These are phyloP conservation scores for Xerocomellus intermedius DNA, from an alignment of 768 basidiomycete species.

Conservation along the genomic window DNA sequence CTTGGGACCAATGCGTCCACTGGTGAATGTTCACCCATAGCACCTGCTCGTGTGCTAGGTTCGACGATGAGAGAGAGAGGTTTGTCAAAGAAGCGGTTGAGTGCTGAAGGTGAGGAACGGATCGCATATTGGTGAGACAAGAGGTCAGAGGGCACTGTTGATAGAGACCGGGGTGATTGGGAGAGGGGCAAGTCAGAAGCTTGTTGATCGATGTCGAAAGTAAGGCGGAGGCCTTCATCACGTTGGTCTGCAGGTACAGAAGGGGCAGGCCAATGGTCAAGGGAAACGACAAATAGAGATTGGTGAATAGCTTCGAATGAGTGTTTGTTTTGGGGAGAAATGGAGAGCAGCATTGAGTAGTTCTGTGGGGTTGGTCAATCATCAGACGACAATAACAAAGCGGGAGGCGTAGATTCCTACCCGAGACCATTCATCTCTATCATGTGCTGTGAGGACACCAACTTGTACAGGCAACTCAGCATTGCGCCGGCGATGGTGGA, in stretches of 20 bases:
- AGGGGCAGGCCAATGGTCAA: conserved; percentile 66
- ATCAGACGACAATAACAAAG: background rate
- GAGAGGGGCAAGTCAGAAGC: background rate
- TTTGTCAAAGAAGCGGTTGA: conserved; percentile 93
- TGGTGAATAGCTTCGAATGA: conserved; percentile 63
- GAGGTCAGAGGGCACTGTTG: conserved; percentile 32
- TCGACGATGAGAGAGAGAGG: conserved; percentile 81
- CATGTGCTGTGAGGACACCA: conserved; percentile 74
- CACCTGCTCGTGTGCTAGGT: conserved; percentile 78
- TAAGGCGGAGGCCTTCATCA: conserved; percentile 29
- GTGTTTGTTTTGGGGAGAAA: conserved; percentile 64
- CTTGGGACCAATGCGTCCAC: conserved; percentile 90
- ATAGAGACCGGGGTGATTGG: conserved; percentile 7
- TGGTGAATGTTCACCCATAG: conserved; percentile 87
- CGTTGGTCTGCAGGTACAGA: conserved; percentile 22
- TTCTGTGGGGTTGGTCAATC: conserved; percentile 43
- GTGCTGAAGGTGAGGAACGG: conserved; percentile 61
- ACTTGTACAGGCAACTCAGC: conserved; percentile 63
- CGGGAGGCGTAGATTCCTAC: conserved; percentile 40
- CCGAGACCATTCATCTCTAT: conserved; percentile 78
- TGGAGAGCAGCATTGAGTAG: conserved; percentile 59
- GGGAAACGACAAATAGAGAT: conserved; percentile 76
- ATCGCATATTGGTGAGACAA: conserved; percentile 76
- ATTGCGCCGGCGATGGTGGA: conserved; percentile 41
- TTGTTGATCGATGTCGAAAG: conserved; percentile 30